A percentile compares a stretch with the other conserved stretches of the same genome.
Conservation (phyloP, 768 basidiomycete genomes). For the Tulasnella sp. region DNA sequence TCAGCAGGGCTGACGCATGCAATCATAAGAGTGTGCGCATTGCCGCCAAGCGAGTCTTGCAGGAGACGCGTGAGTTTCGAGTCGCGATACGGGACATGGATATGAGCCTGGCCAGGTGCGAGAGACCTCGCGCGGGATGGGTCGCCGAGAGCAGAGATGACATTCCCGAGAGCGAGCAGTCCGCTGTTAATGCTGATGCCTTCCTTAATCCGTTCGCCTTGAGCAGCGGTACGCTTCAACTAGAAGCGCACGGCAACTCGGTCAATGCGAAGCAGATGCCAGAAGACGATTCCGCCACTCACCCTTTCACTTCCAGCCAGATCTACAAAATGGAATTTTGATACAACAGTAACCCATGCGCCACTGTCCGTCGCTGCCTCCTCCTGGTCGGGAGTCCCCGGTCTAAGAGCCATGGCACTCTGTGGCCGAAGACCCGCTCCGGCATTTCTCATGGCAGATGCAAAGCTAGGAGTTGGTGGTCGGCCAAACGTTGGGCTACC, state of each 20-base stretch:
- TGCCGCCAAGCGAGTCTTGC: slow-evolving; percentile 96
- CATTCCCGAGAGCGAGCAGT: slow-evolving; percentile 92
- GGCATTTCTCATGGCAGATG: slow-evolving; percentile 61
- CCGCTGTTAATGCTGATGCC: slow-evolving; percentile 99
- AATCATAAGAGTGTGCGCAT: slow-evolving; percentile 97
- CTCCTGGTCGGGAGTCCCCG: slow-evolving; percentile 30
- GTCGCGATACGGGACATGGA: slow-evolving; percentile 96
- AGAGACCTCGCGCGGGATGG: slow-evolving; percentile 80
- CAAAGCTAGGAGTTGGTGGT: slow-evolving; percentile 75
- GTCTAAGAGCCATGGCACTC: slow-evolving; percentile 64
- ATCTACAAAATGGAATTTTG: slow-evolving; percentile 99
- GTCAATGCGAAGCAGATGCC: slow-evolving; percentile 9
- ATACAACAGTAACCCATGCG: slow-evolving; percentile 77
- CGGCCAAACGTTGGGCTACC: slow-evolving; percentile 74
- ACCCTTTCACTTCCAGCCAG: slow-evolving; percentile 94
- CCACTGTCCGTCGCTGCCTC: slow-evolving; percentile 67
- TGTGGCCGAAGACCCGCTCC: slow-evolving; percentile 54
- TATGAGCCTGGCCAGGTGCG: slow-evolving; percentile 41
- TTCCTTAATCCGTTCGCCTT: slow-evolving; percentile 94
- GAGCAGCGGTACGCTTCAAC: slow-evolving; percentile 94
- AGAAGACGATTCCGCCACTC: slow-evolving; percentile 37
- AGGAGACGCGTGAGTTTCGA: slow-evolving; percentile 94
- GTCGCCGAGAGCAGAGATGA: slow-evolving; percentile 96
- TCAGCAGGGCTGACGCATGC: slow-evolving; percentile 96
- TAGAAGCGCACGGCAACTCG: slow-evolving; percentile 36